phyloP scores from a whole-genome alignment of 208 protist genomes.

The Trypanosoma cruzi region DNA sequence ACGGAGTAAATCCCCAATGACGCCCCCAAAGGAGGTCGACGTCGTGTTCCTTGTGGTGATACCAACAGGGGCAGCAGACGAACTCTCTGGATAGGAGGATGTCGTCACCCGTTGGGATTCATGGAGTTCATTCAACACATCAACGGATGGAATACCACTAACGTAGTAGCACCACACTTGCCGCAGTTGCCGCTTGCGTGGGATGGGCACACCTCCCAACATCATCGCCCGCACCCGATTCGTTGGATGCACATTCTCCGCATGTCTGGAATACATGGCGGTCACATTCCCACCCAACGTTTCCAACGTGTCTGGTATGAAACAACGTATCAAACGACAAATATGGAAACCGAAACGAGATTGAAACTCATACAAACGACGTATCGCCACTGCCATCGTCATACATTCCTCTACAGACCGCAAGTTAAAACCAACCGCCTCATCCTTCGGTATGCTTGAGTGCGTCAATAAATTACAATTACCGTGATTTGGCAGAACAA shows the following conservation, averaged over 20 bases:
- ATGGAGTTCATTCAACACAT: constrained; percentile 36
- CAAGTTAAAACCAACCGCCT: neutral
- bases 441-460: constrained; percentile 1
- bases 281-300: constrained; percentile 27
- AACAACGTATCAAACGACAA: constrained; percentile 20
- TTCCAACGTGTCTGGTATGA: constrained; percentile 14
- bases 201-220: constrained; percentile 41
- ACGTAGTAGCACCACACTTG: constrained; percentile 46
- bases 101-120: neutral
- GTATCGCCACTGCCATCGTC: constrained; percentile 26
- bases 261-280: constrained; percentile 30
- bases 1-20: constrained; percentile 19
- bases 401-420: constrained; percentile 42
- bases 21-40: constrained; percentile 2
- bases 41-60: neutral
- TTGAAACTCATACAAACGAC: constrained; percentile 32
- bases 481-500: neutral
- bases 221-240: constrained; percentile 37
- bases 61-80: neutral
- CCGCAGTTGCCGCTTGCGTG: constrained; percentile 14
- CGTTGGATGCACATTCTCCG: constrained; percentile 51
- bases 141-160: constrained; percentile 31
- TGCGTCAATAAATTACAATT: neutral
- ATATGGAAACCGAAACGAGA: constrained; percentile 44
- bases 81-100: neutral